Base-by-base conservation (phyloP, 768 basidiomycete genomes). In the Auriscalpium microsporum region DNA sequence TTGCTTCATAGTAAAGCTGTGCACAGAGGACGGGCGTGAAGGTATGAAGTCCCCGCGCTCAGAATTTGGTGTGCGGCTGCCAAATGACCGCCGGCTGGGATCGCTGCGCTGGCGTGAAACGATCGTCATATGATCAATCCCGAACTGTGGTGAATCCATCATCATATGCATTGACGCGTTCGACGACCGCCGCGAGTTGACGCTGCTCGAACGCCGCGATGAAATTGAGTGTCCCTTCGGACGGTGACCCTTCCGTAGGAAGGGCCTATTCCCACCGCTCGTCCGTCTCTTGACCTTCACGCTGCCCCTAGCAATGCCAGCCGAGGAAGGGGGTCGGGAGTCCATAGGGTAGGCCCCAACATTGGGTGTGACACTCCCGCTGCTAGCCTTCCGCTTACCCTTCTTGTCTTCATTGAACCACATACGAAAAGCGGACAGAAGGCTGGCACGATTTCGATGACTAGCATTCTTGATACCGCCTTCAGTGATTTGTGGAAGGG, bases 341-440 rank as follows among this genome's bases (percentile, higher is more conserved):
- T 56, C 58, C 34, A 56, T 58, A n/a, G 46, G 57, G 19, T 55
- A 54, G 14, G 33, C 37, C 17, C 42, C 52, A 38, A 58, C 53
- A 14, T 17, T 42, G 38, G 52, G 47, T 42, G 19, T 50, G 16
- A 48, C 48, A 19, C 60, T 52, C 45, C 66, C 45, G 52, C 59
- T 21, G 48, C 53, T 34, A 33, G 66, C 83, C 68, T 88, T 89
- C 51, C 88, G 79, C 72, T 94, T 95, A 4, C 91, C 85, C 66
- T 90, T 93, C 60, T 79, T 78, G 59, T 94, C 94, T 58, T 96
- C 93, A 57, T 92, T 82, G 71, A 97, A 95, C 90, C 94, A 93
- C 58, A 86, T 77, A 46, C 90, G 80, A 71, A 98, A 92, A 7
- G 91, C 81, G 3, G 86, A 84, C 49, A 97, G 72, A 33, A 98